These are phyloP conservation scores for Brassica nigra DNA, from an alignment of 345 rosid genomes.

Conservation along the genomic window DNA sequence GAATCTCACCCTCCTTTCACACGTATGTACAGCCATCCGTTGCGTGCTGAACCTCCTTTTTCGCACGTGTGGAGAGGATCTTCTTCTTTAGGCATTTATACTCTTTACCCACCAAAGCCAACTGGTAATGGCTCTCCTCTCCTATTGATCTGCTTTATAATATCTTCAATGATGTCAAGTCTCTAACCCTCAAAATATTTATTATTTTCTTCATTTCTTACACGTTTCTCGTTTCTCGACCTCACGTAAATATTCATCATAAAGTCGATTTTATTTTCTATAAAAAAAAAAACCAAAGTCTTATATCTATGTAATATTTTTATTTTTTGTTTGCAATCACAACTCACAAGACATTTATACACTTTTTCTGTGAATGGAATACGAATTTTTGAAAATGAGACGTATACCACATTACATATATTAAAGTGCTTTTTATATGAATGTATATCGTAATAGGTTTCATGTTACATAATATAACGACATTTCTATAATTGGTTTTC, in stretches of 20 bases:
- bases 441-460: not conserved
- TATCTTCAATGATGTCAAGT: constrained; percentile 32
- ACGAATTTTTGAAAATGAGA: not conserved
- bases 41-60: constrained; percentile 38
- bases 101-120: constrained; percentile 34
- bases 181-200: constrained; percentile 25
- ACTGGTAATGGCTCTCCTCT: constrained; percentile 22
- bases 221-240: constrained; percentile 26
- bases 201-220: not conserved
- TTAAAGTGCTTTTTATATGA: not conserved
- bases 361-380: not conserved
- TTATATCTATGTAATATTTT: not conserved
- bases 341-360: not conserved
- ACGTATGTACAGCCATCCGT: constrained; percentile 34
- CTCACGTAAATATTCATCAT: constrained; percentile 8
- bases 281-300: not conserved
- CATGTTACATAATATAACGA: not conserved
- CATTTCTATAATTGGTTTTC: not conserved
- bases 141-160: constrained; percentile 17
- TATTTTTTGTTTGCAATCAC: not conserved
- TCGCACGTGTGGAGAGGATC: constrained; percentile 32
- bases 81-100: constrained; percentile 35
- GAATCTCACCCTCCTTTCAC: constrained; percentile 43
- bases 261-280: not conserved
- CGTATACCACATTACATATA: not conserved